Conservation (phyloP, 2,329 filamentous ascomycete species). For the Talaromyces sp. region DNA sequence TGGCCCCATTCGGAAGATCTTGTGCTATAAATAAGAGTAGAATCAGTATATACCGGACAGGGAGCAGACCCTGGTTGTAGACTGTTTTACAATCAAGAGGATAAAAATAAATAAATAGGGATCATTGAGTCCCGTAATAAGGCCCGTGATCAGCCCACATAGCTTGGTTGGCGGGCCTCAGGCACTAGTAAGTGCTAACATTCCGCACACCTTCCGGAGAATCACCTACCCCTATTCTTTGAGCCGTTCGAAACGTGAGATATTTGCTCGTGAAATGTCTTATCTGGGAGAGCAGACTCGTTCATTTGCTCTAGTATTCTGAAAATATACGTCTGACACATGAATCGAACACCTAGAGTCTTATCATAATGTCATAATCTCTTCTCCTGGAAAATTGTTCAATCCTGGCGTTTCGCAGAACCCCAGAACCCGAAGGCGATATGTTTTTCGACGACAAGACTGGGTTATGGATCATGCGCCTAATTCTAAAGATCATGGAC, state of each 20-base stretch:
- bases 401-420: too few species aligned
- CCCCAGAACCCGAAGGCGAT: too few species aligned
- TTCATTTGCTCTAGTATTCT: too few species aligned
- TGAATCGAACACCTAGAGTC: too few species aligned
- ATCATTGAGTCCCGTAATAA: neutral
- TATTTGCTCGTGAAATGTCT: neutral
- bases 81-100: neutral
- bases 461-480: too few species aligned
- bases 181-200: neutral
- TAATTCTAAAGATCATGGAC: neutral
- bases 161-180: neutral
- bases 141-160: slow-evolving; percentile 1
- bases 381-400: too few species aligned
- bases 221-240: neutral
- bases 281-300: too few species aligned
- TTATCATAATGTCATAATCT: too few species aligned
- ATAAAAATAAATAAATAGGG: slow-evolving; percentile 1
- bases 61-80: neutral
- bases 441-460: too few species aligned
- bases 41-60: neutral
- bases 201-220: neutral
- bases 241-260: neutral
- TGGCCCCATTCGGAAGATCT: slow-evolving; percentile 1
- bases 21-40: neutral
- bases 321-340: too few species aligned